Evolutionary conservation across 805 yeast genomes (phyloP).

Genomic region (Lachancea sp.): DNA sequence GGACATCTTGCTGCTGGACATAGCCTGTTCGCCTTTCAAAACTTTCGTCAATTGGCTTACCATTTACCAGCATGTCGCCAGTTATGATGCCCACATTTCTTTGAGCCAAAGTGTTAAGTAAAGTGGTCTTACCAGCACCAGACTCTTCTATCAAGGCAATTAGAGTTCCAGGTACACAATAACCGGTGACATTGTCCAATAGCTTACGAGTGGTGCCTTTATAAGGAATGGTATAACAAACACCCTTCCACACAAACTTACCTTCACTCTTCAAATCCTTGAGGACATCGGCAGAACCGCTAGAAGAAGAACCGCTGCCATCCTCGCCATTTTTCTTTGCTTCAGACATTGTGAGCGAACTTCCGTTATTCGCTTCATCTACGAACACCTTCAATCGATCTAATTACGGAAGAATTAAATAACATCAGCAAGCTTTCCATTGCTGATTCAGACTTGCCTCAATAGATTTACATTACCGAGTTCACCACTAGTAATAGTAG

Average conservation of each 20-base stretch:
- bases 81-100: constrained; percentile 49
- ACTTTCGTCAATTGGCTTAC: constrained; percentile 42
- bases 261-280: constrained; percentile 28
- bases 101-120: constrained; percentile 47
- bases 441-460: no score
- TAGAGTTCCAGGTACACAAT: constrained; percentile 48
- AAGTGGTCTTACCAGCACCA: constrained; percentile 59
- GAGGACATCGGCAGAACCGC: constrained; percentile 16
- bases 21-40: constrained; percentile 51
- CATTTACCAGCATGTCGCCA: constrained; percentile 52
- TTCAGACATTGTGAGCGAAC: constrained; percentile 8
- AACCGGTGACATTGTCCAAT: constrained; percentile 43
- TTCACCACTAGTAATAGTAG: no score
- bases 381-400: no score
- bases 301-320: constrained; percentile 2
- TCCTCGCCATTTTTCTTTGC: constrained; percentile 5
- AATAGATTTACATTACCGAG: no score
- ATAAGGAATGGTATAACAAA: constrained; percentile 33
- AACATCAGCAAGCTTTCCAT: no score
- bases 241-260: constrained; percentile 31
- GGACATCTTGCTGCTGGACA: constrained; percentile 52
- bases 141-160: constrained; percentile 62
- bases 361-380: constrained; percentile 19
- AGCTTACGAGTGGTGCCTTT: constrained; percentile 42
- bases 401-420: no score